Percentiles rank a stretch among this genome's conserved stretches.
Evolutionary conservation across 1,139 yeast species (phyloP).

Genomic region (Komagataea norvegica): DNA sequence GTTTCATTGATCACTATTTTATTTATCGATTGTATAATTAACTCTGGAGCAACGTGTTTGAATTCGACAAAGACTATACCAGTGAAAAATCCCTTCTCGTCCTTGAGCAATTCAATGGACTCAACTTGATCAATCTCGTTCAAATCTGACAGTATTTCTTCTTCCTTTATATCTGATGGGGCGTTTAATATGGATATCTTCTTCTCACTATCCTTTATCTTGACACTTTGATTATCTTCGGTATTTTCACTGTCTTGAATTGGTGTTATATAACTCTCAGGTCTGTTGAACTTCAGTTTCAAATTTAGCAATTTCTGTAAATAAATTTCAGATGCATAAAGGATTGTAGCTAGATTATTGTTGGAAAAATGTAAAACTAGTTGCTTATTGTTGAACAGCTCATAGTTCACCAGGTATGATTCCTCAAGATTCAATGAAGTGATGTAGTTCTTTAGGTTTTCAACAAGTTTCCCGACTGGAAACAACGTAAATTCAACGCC

Average conservation of each 20-base stretch:
- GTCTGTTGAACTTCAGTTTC: slow-evolving; percentile 43
- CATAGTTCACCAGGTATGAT: slow-evolving; percentile 20
- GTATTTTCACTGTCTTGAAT: slow-evolving; percentile 14
- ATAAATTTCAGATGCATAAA: slow-evolving; percentile 42
- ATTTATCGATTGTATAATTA: slow-evolving; percentile 23
- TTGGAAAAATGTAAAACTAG: slow-evolving; percentile 51
- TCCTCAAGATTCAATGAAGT: slow-evolving; percentile 27
- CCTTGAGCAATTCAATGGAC: slow-evolving; percentile 31
- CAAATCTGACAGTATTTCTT: slow-evolving; percentile 34
- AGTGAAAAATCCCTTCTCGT: slow-evolving; percentile 34
- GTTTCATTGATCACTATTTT: slow-evolving; percentile 30
- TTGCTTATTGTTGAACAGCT: slow-evolving; percentile 31
- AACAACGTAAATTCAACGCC: slow-evolving; percentile 41
- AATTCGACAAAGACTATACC: slow-evolving; percentile 45
- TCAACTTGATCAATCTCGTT: slow-evolving; percentile 26
- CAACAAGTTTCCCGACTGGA: slow-evolving; percentile 36
- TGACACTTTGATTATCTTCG: slow-evolving; percentile 1
- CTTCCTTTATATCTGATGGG: slow-evolving; percentile 35
- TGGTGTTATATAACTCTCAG: slow-evolving; percentile 54
- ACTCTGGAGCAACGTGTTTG: slow-evolving; percentile 13
- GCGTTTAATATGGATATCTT: slow-evolving; percentile 39
- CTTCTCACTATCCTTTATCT: slow-evolving; percentile 29
- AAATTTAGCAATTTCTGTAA: slow-evolving; percentile 34
- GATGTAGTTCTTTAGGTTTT: slow-evolving; percentile 40
- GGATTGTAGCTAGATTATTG: slow-evolving; percentile 55